Base-by-base conservation (phyloP, 345 rosid species). In the Dimocarpus longan region DNA sequence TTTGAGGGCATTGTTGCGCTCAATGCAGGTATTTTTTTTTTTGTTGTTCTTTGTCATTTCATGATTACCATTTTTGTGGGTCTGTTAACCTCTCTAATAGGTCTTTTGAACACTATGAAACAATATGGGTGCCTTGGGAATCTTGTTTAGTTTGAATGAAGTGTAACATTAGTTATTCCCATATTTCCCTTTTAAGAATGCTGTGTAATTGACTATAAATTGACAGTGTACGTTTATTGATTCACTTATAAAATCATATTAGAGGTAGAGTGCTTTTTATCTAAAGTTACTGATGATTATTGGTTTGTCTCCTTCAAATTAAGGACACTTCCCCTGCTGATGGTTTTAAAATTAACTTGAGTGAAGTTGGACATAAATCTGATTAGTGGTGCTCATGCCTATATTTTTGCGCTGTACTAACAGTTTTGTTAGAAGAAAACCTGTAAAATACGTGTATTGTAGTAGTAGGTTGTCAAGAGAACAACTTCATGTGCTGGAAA, bases 1-100 rank as follows among this genome's bases (percentile, higher is more conserved):
- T 85, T 82, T 96, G 82, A 93, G 98, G 85, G 98, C 97, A 18
- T 84, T 90, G 71, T 78, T 96, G 76, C 87, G 98, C 69, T 96
- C 99, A 79, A 96, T 95, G 82, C 99, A 96, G 91, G 99, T 93
- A 79, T 54, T 10, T 83, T 15, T 60, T 79, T 46, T 3, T 24
- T 26, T 26, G 32, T 46, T 43, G 65, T 75, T 67, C 40, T 54
- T 32, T 46, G 2, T 11, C 50, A 73, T 76, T 28, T 68, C 16
- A 24, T n/a, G 0, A 48, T 56, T 69, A 5, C 74, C 15, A 37
- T 76, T 43, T 77, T 50, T 60, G 16, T 59, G 22, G 3, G 74
- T 57, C 68, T 42, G 10, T 68, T 13, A 66, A 42, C 24, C 44
- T 39, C 60, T 46, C 37, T 32, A 32, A 32, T 65, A 18, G 32